Evolutionary conservation across 179 eudicot species (phyloP).

Genomic region (Silene vulgaris): DNA sequence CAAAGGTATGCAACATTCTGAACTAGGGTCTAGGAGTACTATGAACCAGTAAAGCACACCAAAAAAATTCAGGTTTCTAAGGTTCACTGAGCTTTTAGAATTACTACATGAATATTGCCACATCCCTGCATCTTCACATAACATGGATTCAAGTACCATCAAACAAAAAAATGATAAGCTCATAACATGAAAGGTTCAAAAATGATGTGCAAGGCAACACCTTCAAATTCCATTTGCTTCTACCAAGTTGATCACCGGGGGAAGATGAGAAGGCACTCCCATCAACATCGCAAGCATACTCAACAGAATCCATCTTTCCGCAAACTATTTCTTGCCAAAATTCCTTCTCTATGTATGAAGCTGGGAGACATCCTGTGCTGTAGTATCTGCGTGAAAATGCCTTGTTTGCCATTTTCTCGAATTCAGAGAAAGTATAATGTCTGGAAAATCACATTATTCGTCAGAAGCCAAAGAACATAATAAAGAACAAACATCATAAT

Average conservation of each 20-base stretch:
- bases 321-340: slow-evolving; percentile 94
- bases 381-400: slow-evolving; percentile 75
- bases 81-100: neutral
- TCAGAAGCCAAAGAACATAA: slow-evolving; percentile 16
- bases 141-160: neutral
- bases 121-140: slow-evolving; percentile 1
- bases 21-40: neutral
- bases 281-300: slow-evolving; percentile 99
- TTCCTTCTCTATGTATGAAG: slow-evolving; percentile 81
- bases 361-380: slow-evolving; percentile 84
- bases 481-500: neutral
- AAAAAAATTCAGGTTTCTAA: neutral
- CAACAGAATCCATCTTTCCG: slow-evolving; percentile 87
- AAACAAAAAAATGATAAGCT: slow-evolving; percentile 14
- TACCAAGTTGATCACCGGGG: slow-evolving; percentile 76
- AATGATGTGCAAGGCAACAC: slow-evolving; percentile 36
- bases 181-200: neutral
- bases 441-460: slow-evolving; percentile 40
- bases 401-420: slow-evolving; percentile 97
- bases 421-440: slow-evolving; percentile 81
- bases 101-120: neutral
- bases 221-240: slow-evolving; percentile 97
- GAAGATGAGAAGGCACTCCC: slow-evolving; percentile 99
- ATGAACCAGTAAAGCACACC: neutral
- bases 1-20: neutral